Percentiles rank a stretch among this genome's conserved stretches.
phyloP scores from a whole-genome alignment of 2,329 filamentous ascomycete species.

The Curvularia verruculosa region DNA sequence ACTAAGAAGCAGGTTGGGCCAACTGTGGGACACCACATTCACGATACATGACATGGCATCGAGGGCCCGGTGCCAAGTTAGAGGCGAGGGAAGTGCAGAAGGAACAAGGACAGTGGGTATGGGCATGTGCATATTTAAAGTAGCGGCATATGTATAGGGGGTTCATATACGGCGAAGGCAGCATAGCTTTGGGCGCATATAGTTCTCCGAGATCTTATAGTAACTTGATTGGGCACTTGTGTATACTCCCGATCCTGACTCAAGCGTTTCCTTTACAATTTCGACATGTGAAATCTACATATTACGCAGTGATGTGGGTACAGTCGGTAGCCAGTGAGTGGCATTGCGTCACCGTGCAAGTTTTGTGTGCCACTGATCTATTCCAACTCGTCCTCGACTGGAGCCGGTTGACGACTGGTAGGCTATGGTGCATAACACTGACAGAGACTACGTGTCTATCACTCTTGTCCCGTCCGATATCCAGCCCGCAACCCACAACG shows the following conservation, averaged over 20 bases:
- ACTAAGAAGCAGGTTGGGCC: background rate
- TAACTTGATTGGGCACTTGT: slow-evolving; percentile 10
- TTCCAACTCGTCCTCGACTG: background rate
- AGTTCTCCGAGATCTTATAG: slow-evolving; percentile 12
- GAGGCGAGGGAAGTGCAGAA: background rate
- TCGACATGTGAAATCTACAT: background rate
- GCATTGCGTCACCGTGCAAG: slow-evolving; percentile 8
- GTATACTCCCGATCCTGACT: background rate
- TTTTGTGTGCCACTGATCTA: background rate
- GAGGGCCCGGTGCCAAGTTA: background rate
- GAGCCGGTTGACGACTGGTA: background rate
- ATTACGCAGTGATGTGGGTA: background rate
- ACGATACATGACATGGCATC: background rate
- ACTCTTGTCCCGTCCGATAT: background rate
- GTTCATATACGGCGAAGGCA: slow-evolving; percentile 30
- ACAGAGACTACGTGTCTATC: background rate
- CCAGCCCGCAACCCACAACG: background rate
- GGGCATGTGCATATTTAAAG: slow-evolving; percentile 16
- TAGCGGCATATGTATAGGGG: slow-evolving; percentile 34
- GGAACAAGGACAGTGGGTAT: background rate
- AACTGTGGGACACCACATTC: background rate
- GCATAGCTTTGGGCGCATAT: slow-evolving; percentile 31
- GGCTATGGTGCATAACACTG: background rate
- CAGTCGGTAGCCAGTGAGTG: background rate
- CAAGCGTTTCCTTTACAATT: too few species aligned